Evolutionary conservation across 805 yeast species (phyloP), one percentile per base, ranked within the genome.

Genomic region (Kluyveromyces siamensis): DNA sequence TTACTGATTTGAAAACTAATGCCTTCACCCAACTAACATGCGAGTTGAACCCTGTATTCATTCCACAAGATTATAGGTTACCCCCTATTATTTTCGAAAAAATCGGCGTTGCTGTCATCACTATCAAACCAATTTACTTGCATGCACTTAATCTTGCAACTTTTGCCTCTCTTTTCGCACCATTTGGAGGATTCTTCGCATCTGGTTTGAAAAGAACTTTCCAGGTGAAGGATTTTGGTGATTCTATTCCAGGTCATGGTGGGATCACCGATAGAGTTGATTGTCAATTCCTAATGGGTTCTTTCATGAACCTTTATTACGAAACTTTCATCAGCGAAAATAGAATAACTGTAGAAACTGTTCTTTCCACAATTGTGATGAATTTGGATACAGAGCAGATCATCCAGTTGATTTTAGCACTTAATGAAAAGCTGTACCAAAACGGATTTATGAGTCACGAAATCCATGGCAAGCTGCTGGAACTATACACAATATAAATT

Each of bases 221-320:
- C 71, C 87, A 91, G 61, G 89, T 90, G 48, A 93, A 93, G 70
- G 99, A 93, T 69, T 93, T 93, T 62, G 99, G 98, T 56, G 95
- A 91, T 62, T 91, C 98, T 9, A 93, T 93, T 57, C 99, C 99
- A 14, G 99, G 99, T 33, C 99, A 93, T 64, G 99, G 99, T 54
- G 99, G 99, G 57, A 83, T 93, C 56, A 90, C 97, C 25, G 99
- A 93, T 66, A 79, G 99, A 70, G 83, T 93, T 73, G 99, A 93
- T 70, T 93, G 99, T 70, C 98, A 93, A 70, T 93, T 91, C 64
- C 73, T 93, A 58, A 93, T 93, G 98, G 99, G 99, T 11, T 87
- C 95, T 38, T 93, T 93, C 64, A 78, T 93, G 35, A 90, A 89
- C 63, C 73, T 93, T 55, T 93, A 93, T 70, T 90, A 83, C 68